These are phyloP conservation scores for Pseudonitzschia multiseries DNA, from an alignment of 108 stramenopile species.

Conservation along the genomic window DNA sequence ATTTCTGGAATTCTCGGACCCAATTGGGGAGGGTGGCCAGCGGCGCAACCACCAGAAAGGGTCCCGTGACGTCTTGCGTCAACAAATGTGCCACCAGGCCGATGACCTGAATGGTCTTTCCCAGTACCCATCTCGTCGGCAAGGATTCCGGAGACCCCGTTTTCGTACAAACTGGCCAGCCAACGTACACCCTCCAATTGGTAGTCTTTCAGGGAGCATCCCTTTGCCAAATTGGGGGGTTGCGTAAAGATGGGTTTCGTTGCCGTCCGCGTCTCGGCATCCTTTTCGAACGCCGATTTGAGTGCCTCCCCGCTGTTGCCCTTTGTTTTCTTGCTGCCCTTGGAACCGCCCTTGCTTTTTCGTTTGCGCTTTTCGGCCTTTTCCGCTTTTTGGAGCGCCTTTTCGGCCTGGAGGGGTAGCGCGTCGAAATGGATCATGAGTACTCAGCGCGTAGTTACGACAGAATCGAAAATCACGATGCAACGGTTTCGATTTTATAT, in stretches of 20 bases:
- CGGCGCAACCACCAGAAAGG: slow-evolving; percentile 94
- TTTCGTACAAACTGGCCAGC: slow-evolving; percentile 96
- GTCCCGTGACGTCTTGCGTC: slow-evolving; percentile 84
- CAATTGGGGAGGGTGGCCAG: slow-evolving; percentile 99
- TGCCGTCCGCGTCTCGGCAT: slow-evolving; percentile 34
- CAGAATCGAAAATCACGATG: too few relatives aligned
- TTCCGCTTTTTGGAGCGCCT: slow-evolving; percentile 47
- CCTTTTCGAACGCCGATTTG: slow-evolving; percentile 63
- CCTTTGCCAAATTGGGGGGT: slow-evolving; percentile 70
- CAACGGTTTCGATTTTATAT: too few relatives aligned
- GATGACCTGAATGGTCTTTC: slow-evolving; percentile 95
- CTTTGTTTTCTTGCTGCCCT: slow-evolving; percentile 52
- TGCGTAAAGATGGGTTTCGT: slow-evolving; percentile 82
- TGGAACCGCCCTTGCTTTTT: slow-evolving; percentile 24
- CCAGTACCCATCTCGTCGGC: slow-evolving; percentile 96
- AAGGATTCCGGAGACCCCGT: slow-evolving; percentile 96
- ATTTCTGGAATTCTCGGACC: slow-evolving; percentile 95
- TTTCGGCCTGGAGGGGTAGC: slow-evolving; percentile 14
- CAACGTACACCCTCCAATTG: slow-evolving; percentile 92
- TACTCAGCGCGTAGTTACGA: too few relatives aligned
- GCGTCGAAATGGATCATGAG: too few relatives aligned
- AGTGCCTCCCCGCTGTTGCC: slow-evolving; percentile 56
- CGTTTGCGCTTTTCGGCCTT: slow-evolving; percentile 58
- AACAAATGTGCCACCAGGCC: slow-evolving; percentile 91
- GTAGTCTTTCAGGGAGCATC: slow-evolving; percentile 83